Evolutionary conservation across 306 rosid genomes (phyloP).

Genomic region (Vigna hirtella): DNA sequence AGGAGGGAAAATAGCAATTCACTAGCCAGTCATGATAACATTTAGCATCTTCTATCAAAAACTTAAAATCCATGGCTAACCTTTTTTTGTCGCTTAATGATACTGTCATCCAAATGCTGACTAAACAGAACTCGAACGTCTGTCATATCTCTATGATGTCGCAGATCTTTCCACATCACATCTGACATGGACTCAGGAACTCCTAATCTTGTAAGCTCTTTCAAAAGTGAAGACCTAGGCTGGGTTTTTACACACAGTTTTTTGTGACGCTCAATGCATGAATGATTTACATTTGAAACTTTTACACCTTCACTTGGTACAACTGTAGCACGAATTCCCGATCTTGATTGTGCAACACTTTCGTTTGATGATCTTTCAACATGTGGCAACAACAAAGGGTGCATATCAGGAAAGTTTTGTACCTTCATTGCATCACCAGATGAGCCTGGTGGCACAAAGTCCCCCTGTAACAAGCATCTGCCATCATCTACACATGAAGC

Average conservation of each 20-base stretch:
- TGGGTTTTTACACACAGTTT: conserved; percentile 49
- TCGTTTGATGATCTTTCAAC: conserved; percentile 46
- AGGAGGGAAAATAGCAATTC: conserved; percentile 45
- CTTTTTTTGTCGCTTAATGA: conserved; percentile 85
- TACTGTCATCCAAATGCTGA: conserved; percentile 74
- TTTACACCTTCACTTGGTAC: conserved; percentile 40
- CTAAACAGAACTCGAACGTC: conserved; percentile 81
- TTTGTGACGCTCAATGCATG: conserved; percentile 42
- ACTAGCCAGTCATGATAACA: conserved; percentile 4
- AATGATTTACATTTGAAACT: conserved; percentile 39
- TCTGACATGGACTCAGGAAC: conserved; percentile 47
- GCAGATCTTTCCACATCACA: conserved; percentile 53
- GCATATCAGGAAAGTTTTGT: conserved; percentile 29
- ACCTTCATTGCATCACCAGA: conserved; percentile 34
- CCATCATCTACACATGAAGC: conserved; percentile 37
- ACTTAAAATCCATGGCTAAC: conserved; percentile 51
- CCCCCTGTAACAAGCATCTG: conserved; percentile 36
- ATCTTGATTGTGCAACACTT: conserved; percentile 33
- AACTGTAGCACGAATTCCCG: conserved; percentile 39
- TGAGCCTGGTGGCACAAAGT: conserved; percentile 33
- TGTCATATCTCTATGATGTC: conserved; percentile 78
- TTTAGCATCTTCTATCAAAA: conserved; percentile 34
- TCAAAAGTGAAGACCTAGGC: conserved; percentile 56
- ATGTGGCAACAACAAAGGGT: conserved; percentile 44
- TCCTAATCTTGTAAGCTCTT: conserved; percentile 63